Conservation (phyloP, 139 green algal genomes). For the Chlamydomonas incerta region DNA sequence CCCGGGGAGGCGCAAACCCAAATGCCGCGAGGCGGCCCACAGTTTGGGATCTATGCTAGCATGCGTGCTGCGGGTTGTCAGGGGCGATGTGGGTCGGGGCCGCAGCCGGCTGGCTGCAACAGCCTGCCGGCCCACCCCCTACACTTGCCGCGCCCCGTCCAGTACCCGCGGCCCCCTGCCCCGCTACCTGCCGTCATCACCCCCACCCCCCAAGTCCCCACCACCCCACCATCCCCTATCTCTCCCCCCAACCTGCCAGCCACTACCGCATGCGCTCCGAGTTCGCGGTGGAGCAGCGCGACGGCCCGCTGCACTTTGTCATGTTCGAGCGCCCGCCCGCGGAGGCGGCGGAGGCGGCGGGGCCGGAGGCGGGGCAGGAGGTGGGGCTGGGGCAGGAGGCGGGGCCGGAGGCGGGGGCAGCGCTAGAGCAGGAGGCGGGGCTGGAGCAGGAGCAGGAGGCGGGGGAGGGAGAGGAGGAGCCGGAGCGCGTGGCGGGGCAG, state of each 20-base stretch:
- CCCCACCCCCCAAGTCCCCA: too few species aligned
- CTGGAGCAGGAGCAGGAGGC: background rate
- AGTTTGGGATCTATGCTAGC: too few species aligned
- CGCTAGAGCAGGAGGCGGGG: background rate
- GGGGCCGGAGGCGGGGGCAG: background rate
- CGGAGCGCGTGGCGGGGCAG: background rate
- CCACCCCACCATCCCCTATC: background rate
- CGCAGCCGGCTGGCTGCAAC: too few species aligned
- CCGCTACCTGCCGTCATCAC: too few species aligned
- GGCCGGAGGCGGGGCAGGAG: background rate
- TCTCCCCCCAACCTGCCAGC: background rate
- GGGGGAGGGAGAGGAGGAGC: background rate
- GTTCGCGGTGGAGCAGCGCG: constrained; percentile 44
- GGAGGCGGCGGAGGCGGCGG: background rate
- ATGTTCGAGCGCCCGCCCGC: constrained; percentile 43
- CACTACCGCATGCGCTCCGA: constrained; percentile 80
- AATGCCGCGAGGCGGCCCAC: too few species aligned
- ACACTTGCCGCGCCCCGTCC: too few species aligned
- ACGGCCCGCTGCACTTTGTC: constrained; percentile 30
- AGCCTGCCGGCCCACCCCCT: too few species aligned
- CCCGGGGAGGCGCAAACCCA: too few species aligned
- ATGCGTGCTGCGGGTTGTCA: too few species aligned
- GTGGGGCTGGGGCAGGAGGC: background rate
- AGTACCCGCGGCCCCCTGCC: too few species aligned
- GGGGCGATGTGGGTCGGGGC: too few species aligned